Conservation (phyloP, 129 eudicot genomes). For the Tagetes erecta region DNA sequence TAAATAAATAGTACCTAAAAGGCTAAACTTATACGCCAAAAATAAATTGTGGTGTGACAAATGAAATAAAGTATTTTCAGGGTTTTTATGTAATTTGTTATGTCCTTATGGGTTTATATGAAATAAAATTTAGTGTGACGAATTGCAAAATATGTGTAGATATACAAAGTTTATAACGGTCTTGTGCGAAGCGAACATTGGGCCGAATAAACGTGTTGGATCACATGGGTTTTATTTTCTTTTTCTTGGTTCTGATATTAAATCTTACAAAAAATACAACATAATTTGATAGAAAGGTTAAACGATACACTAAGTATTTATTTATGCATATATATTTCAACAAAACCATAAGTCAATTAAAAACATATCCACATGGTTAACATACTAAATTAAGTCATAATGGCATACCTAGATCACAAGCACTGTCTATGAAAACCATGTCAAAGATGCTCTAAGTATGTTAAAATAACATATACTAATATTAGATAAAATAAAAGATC, state of each 20-base stretch:
- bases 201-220: conserved; percentile 25
- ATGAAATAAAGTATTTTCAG: neutral
- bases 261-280: neutral
- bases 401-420: too few species aligned
- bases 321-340: neutral
- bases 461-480: too few species aligned
- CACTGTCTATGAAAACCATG: too few species aligned
- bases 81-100: neutral
- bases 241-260: neutral
- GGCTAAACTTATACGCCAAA: neutral
- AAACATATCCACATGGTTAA: conserved; percentile 12
- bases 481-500: too few species aligned
- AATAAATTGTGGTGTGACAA: neutral
- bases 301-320: neutral
- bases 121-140: neutral
- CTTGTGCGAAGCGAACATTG: neutral
- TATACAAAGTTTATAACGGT: neutral
- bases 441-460: too few species aligned
- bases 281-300: conserved; percentile 7
- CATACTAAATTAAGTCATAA: neutral
- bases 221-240: conserved; percentile 20
- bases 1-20: neutral
- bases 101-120: neutral
- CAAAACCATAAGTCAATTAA: neutral
- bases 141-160: neutral